Percentiles rank a stretch among this genome's conserved stretches.
phyloP scores from a whole-genome alignment of 1,284 basidiomycete genomes.

The Puccinia hordei region DNA sequence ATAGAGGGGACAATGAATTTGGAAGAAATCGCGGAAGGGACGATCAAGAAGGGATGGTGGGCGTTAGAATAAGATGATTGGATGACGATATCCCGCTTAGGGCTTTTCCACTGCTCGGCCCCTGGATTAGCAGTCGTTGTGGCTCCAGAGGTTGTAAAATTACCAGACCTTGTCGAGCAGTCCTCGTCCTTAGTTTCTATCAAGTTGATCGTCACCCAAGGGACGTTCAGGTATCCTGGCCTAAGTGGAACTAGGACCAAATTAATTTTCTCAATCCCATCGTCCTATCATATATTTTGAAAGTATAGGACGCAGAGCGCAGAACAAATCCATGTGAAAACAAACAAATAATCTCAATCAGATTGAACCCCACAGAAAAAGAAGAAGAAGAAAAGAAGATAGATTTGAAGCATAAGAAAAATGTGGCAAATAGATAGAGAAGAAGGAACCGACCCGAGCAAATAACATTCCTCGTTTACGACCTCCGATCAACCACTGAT shows the following conservation, averaged over 20 bases:
- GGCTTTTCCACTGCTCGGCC: neutral
- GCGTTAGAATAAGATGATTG: constrained; percentile 2
- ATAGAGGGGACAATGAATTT: constrained; percentile 13
- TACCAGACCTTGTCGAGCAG: neutral
- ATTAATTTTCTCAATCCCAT: neutral
- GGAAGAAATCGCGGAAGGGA: constrained; percentile 4
- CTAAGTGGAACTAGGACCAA: constrained; percentile 25
- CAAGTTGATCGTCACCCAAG: constrained; percentile 13
- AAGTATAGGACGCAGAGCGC: neutral
- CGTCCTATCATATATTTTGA: neutral
- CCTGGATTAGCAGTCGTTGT: neutral
- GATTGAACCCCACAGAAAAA: neutral
- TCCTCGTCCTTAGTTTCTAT: neutral
- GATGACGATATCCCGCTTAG: neutral
- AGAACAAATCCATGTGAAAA: neutral
- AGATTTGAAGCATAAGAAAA: neutral
- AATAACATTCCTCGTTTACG: constrained; percentile 24
- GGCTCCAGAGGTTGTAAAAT: neutral
- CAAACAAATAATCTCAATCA: neutral
- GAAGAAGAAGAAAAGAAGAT: neutral
- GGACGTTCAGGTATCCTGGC: constrained; percentile 21
- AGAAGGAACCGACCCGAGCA: constrained; percentile 6
- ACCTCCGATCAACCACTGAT: constrained; percentile 35
- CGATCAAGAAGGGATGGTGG: neutral
- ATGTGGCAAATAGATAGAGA: neutral